phyloP scores from a whole-genome alignment of 208 protist species.

The Acanthamoeba castellanii region DNA sequence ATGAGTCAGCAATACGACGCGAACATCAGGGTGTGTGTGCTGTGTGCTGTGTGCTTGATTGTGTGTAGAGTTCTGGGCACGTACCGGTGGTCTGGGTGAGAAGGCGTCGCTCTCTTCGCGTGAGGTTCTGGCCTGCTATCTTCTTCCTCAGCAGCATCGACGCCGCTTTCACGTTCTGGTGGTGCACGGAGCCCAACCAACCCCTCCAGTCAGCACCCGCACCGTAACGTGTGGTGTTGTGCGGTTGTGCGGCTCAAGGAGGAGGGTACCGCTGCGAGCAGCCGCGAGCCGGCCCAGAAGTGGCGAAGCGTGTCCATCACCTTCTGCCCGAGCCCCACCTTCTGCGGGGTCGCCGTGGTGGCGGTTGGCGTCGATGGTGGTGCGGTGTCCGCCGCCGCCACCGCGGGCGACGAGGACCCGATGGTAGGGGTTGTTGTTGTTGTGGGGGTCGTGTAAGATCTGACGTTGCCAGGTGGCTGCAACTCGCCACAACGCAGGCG shows the following conservation, averaged over 20 bases:
- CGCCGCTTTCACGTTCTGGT: conserved; percentile 26
- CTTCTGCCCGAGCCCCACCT: background rate
- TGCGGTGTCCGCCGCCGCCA: too few species aligned
- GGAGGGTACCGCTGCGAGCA: conserved; percentile 49
- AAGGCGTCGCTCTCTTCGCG: background rate
- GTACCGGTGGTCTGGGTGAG: conserved; percentile 16
- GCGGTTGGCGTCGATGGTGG: too few species aligned
- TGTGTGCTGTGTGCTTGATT: background rate
- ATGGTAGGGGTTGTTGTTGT: too few species aligned
- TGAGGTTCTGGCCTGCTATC: background rate
- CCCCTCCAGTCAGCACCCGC: background rate
- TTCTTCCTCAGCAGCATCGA: conserved; percentile 8
- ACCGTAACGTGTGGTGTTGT: background rate
- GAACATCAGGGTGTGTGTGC: background rate
- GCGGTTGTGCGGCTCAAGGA: background rate
- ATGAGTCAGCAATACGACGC: background rate
- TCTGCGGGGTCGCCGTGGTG: background rate
- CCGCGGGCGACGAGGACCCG: too few species aligned
- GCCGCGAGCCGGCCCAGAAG: conserved; percentile 75
- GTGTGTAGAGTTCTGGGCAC: background rate
- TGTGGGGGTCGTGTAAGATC: too few species aligned
- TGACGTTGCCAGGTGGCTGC: too few species aligned
- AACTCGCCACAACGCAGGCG: too few species aligned
- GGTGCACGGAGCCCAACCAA: background rate
- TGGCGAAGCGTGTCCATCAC: conserved; percentile 57